A percentile compares a stretch with the other conserved stretches of the same genome.
These are phyloP conservation scores for Talaromyces sp. DNA, from an alignment of 2,329 filamentous ascomycete genomes.

Conservation along the genomic window DNA sequence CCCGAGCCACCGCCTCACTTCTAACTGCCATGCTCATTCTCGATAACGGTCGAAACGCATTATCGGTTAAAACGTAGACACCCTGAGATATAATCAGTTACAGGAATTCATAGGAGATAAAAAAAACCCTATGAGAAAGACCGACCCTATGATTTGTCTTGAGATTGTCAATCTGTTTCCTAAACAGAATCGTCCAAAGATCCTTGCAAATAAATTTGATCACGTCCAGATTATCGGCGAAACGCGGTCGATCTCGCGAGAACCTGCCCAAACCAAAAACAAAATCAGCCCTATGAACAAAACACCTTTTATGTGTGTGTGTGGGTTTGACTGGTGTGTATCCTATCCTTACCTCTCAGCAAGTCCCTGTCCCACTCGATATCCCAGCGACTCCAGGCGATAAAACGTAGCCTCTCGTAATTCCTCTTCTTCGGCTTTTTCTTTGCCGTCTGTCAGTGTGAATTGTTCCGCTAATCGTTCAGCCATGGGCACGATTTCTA, in stretches of 20 bases:
- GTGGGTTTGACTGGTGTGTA: not conserved
- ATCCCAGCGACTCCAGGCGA: conserved; percentile 76
- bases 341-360: conserved; percentile 76
- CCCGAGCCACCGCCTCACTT: conserved; percentile 65
- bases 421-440: conserved; percentile 55
- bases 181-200: conserved; percentile 87
- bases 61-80: conserved; percentile 93
- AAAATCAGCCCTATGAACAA: not conserved
- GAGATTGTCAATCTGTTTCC: conserved; percentile 96
- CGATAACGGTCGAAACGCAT: conserved; percentile 78
- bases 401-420: conserved; percentile 79
- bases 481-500: conserved; percentile 92
- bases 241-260: conserved; percentile 67
- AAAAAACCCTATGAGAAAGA: not conserved
- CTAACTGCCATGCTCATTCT: conserved; percentile 81
- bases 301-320: not conserved
- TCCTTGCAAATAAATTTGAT: conserved; percentile 99
- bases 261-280: conserved; percentile 22
- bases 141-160: conserved; percentile 89
- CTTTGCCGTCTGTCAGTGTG: conserved; percentile 17
- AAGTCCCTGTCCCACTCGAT: conserved; percentile 85
- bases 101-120: not conserved
- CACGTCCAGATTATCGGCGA: conserved; percentile 85
- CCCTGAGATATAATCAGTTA: conserved; percentile 50
- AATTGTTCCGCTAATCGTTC: conserved; percentile 77